phyloP scores from a whole-genome alignment of 176 grass and related monocot species.

The Oryza glumipatula region DNA sequence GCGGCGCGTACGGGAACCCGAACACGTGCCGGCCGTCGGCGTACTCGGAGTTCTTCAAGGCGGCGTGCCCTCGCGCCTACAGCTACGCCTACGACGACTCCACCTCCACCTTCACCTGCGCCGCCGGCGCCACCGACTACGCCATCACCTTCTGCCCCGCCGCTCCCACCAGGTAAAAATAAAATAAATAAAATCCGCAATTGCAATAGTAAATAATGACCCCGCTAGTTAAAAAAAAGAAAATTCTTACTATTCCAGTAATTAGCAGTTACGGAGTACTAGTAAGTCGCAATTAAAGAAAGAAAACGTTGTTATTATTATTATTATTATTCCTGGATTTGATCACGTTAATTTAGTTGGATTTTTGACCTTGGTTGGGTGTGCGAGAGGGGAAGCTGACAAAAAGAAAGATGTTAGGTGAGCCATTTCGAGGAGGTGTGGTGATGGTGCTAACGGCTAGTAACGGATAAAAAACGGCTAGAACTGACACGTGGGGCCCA shows the following conservation, averaged over 20 bases:
- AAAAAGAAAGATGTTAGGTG: not conserved
- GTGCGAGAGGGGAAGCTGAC: not conserved
- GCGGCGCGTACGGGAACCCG: conserved; percentile 51
- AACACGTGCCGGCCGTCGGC: conserved; percentile 51
- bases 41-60: conserved; percentile 63
- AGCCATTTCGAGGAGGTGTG: not conserved
- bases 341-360: not conserved
- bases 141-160: conserved; percentile 65
- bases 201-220: conserved; percentile 10
- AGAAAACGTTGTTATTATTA: not conserved
- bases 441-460: not conserved
- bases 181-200: not conserved
- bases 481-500: not conserved
- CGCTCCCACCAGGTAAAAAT: conserved; percentile 25
- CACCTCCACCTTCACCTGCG: conserved; percentile 71
- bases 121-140: conserved; percentile 45
- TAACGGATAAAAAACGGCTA: conserved; percentile 31
- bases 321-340: not conserved
- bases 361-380: not conserved
- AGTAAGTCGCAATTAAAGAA: not conserved
- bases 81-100: conserved; percentile 74
- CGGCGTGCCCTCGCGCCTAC: conserved; percentile 61
- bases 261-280: not conserved
- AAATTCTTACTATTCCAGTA: no score
- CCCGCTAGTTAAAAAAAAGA: not conserved